phyloP scores from a whole-genome alignment of 169 alveolate genomes.

The Plasmodium gonderi region DNA sequence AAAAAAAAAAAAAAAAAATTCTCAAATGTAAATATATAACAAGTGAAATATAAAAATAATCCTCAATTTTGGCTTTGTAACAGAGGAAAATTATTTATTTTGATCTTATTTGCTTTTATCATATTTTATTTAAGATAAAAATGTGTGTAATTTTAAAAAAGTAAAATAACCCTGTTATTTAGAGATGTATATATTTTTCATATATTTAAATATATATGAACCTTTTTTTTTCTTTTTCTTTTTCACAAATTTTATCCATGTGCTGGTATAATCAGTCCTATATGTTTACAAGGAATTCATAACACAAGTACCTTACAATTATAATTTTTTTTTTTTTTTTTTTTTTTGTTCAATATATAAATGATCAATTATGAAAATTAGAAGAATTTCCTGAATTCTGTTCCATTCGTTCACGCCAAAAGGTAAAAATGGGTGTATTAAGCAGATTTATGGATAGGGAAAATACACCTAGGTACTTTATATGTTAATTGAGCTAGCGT shows the following conservation, averaged over 20 bases:
- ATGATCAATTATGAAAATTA: background rate
- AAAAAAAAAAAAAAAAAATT: background rate
- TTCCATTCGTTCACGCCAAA: background rate
- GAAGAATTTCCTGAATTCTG: background rate
- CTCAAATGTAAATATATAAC: too few species aligned
- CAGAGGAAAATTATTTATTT: background rate
- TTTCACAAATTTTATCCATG: background rate
- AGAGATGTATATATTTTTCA: background rate
- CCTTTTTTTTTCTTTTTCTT: background rate
- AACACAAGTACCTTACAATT: background rate
- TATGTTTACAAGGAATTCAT: background rate
- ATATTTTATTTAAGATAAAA: background rate
- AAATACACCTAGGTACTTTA: background rate
- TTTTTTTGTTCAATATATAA: background rate
- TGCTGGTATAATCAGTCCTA: background rate
- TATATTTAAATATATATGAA: background rate
- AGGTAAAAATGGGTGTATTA: background rate
- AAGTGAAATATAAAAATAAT: too few species aligned
- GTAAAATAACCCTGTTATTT: background rate
- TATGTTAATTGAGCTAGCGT: too few species aligned
- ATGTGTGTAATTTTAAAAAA: background rate
- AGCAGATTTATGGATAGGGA: background rate
- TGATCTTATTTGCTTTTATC: background rate
- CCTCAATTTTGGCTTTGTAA: too few species aligned
- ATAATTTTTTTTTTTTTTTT: constrained; percentile 1